phyloP scores from a whole-genome alignment of 345 rosid species.

The Gossypioides kirkii region DNA sequence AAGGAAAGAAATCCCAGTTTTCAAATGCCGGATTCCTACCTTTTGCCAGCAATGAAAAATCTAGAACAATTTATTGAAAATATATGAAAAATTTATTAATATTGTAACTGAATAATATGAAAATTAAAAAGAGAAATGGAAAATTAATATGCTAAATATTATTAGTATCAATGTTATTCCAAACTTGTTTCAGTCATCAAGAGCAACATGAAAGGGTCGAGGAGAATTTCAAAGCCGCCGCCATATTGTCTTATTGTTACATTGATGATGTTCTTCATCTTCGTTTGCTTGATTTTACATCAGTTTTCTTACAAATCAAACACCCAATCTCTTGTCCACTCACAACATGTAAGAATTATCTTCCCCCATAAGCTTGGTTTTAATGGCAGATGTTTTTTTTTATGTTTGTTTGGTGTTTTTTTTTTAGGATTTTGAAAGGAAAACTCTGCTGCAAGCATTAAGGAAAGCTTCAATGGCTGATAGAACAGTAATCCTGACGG shows the following conservation, averaged over 20 bases:
- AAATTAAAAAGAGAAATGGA: not conserved
- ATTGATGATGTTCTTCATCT: not conserved
- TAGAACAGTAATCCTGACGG: conserved; percentile 39
- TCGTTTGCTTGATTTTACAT: not conserved
- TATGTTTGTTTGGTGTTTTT: not conserved
- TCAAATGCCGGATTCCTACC: not conserved
- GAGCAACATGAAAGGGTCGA: not conserved
- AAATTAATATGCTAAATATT: not conserved
- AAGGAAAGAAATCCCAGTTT: not conserved
- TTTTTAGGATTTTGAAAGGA: conserved; percentile 13
- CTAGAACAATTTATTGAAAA: not conserved
- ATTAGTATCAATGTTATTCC: not conserved
- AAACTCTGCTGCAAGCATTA: conserved; percentile 23
- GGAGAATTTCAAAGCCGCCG: not conserved
- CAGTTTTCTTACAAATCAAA: not conserved
- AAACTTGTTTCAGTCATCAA: not conserved
- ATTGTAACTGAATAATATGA: not conserved
- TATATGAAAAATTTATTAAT: not conserved
- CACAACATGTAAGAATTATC: not conserved
- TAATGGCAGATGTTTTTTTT: not conserved
- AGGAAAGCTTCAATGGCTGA: conserved; percentile 28
- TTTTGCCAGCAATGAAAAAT: not conserved
- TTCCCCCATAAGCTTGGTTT: not conserved
- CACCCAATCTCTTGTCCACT: not conserved
- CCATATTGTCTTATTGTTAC: conserved; percentile 5